Evolutionary conservation across 345 rosid species (phyloP).

Genomic region (Combretum micranthum): DNA sequence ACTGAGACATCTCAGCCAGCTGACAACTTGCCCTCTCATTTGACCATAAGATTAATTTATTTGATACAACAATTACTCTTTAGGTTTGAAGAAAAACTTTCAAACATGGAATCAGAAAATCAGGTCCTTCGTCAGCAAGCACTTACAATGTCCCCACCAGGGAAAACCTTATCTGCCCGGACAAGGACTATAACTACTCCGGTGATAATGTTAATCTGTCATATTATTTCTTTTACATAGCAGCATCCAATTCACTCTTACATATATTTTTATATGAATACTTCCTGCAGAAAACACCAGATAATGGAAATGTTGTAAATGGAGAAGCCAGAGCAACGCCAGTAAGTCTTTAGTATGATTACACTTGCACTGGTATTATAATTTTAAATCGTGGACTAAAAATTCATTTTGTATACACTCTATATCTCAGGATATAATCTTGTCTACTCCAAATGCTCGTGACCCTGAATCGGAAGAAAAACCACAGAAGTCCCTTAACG

Average conservation of each 20-base stretch:
- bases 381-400: not conserved
- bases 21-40: too few species aligned
- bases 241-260: too few species aligned
- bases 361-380: not conserved
- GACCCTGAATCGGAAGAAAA: conserved; percentile 91
- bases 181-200: too few species aligned
- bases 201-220: too few species aligned
- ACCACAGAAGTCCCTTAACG: conserved; percentile 83
- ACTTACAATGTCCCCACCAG: not conserved
- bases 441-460: conserved; percentile 37
- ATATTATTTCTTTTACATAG: too few species aligned
- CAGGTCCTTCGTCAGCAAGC: conserved; percentile 69
- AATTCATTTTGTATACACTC: conserved; percentile 3
- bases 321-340: conserved; percentile 51
- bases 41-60: too few species aligned
- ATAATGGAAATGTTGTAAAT: conserved; percentile 51
- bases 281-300: conserved; percentile 64
- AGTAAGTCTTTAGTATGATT: conserved; percentile 27
- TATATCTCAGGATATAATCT: conserved; percentile 41
- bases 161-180: too few species aligned
- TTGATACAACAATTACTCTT: conserved; percentile 6
- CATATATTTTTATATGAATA: too few species aligned
- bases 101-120: conserved; percentile 62
- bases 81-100: conserved; percentile 42
- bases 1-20: too few species aligned